Evolutionary conservation across 495 filamentous ascomycete genomes (phyloP).

Genomic region (Penicillium taxi): DNA sequence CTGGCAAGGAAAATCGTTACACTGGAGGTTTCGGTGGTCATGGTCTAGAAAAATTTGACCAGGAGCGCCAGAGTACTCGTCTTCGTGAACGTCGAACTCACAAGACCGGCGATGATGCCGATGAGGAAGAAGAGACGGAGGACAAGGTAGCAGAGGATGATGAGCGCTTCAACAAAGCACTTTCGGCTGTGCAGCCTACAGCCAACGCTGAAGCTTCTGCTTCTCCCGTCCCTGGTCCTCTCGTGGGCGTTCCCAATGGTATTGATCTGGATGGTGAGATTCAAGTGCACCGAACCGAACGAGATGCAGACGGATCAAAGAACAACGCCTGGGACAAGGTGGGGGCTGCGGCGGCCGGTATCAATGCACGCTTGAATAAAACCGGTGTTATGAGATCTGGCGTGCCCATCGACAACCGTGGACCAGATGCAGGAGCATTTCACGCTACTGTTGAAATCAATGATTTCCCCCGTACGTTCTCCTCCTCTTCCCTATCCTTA

Average conservation of each 20-base stretch:
- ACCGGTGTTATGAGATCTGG: conserved; percentile 80
- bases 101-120: conserved; percentile 78
- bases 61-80: conserved; percentile 78
- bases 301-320: conserved; percentile 36
- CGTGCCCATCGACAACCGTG: conserved; percentile 97
- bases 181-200: conserved; percentile 54
- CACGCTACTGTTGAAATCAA: conserved; percentile 98
- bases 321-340: conserved; percentile 80
- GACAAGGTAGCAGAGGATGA: conserved; percentile 48
- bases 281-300: conserved; percentile 68
- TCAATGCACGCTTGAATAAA: conserved; percentile 77
- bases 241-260: conserved; percentile 51
- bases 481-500: neutral
- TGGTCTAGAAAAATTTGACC: conserved; percentile 82
- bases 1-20: conserved; percentile 75
- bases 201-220: conserved; percentile 32
- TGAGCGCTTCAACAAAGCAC: conserved; percentile 58
- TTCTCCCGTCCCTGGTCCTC: conserved; percentile 31
- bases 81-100: conserved; percentile 78
- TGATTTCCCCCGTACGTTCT: conserved; percentile 79
- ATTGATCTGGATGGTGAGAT: conserved; percentile 68
- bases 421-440: conserved; percentile 93
- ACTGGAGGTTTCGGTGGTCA: conserved; percentile 86
- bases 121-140: conserved; percentile 72
- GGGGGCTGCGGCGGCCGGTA: conserved; percentile 72